phyloP scores from a whole-genome alignment of 306 rosid species.

The Quercus cerris region DNA sequence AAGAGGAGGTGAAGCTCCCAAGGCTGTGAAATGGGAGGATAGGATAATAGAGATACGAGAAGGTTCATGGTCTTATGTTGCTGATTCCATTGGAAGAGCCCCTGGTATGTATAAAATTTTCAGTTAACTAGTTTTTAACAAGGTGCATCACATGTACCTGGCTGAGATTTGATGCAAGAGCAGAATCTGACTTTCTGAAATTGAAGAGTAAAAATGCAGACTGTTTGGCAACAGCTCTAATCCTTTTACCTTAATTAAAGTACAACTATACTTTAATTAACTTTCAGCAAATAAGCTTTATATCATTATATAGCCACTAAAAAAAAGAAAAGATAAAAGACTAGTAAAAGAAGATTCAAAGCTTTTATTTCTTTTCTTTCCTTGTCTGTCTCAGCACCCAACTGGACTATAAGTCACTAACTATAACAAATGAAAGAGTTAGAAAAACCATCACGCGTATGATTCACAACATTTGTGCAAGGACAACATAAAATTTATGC shows the following conservation, averaged over 20 bases:
- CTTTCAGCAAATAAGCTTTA: too few relatives aligned
- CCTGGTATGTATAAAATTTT: slow-evolving; percentile 58
- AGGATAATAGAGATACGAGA: slow-evolving; percentile 87
- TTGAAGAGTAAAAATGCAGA: too few relatives aligned
- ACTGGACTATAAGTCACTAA: not conserved
- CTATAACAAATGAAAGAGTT: not conserved
- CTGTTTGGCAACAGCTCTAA: too few relatives aligned
- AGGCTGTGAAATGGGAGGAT: slow-evolving; percentile 84
- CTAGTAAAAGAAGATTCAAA: too few relatives aligned
- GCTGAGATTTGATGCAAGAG: too few relatives aligned
- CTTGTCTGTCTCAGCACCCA: not conserved
- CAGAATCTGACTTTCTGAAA: too few relatives aligned
- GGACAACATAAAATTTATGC: not conserved
- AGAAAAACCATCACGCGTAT: too few relatives aligned
- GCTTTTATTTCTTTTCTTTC: too few relatives aligned
- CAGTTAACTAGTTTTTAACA: not conserved
- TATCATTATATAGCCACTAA: too few relatives aligned
- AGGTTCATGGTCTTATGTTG: slow-evolving; percentile 95
- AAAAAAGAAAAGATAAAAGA: too few relatives aligned
- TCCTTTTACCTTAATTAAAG: too few relatives aligned
- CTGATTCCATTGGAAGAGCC: slow-evolving; percentile 75
- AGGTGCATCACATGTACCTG: not conserved
- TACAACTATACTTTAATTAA: too few relatives aligned
- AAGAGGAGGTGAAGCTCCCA: slow-evolving; percentile 84
- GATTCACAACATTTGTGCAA: not conserved